Evolutionary conservation across 2,329 filamentous ascomycete species (phyloP).

Genomic region (Ophiostoma montium): DNA sequence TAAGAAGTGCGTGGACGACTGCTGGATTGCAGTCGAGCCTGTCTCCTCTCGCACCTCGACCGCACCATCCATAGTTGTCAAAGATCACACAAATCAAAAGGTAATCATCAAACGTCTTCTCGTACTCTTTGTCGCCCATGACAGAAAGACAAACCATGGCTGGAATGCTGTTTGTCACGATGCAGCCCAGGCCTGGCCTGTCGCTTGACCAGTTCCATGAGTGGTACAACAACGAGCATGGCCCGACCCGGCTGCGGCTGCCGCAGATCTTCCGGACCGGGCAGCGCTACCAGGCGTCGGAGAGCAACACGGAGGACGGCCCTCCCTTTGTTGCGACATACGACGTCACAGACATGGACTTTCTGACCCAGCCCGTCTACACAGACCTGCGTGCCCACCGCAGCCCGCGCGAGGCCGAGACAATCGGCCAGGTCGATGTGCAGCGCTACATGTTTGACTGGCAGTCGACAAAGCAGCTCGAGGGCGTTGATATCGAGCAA

Average conservation of each 20-base stretch:
- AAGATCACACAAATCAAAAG: no score
- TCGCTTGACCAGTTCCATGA: slow-evolving; percentile 64
- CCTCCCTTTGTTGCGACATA: slow-evolving; percentile 58
- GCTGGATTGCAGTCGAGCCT: no score
- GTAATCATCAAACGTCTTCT: background rate
- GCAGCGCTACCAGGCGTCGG: slow-evolving; percentile 60
- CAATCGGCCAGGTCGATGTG: slow-evolving; percentile 46
- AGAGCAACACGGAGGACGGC: slow-evolving; percentile 41
- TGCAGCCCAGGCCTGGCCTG: slow-evolving; percentile 59
- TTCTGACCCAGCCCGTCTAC: slow-evolving; percentile 58
- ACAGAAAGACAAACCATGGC: no score
- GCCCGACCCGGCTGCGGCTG: slow-evolving; percentile 63
- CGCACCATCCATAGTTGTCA: no score
- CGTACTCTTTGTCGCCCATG: no score
- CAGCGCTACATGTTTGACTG: slow-evolving; percentile 58
- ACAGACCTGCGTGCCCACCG: slow-evolving; percentile 45
- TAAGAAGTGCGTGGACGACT: background rate
- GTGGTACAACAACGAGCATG: slow-evolving; percentile 92
- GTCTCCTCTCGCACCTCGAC: no score
- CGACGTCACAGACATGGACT: slow-evolving; percentile 62
- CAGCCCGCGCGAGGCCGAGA: slow-evolving; percentile 37
- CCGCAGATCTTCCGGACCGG: slow-evolving; percentile 62
- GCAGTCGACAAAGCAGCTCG: slow-evolving; percentile 38
- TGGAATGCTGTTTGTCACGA: slow-evolving; percentile 73
- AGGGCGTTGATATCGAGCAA: slow-evolving; percentile 43